Evolutionary conservation across 148 eudicot genomes (phyloP), one percentile per base, ranked within the genome.

Genomic region (Vaccinium vitisidaea): DNA sequence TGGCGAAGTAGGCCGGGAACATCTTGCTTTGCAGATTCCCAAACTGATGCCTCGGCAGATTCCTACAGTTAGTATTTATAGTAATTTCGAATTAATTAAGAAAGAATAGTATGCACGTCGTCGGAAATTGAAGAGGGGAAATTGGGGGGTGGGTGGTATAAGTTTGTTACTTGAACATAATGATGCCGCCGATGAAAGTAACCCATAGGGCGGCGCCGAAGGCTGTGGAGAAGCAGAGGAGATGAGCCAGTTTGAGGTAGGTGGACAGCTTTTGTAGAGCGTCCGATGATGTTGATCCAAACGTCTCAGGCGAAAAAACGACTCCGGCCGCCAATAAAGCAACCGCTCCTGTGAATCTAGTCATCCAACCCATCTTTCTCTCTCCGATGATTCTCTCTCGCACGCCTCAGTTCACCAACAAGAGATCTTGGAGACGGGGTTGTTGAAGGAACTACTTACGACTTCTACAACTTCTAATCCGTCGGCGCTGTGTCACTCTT

Each of bases 1-100:
- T 70, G 12, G 94, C 84, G 54, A 97, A 97, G 86, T 97, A 97
- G 43, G 98, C 99, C 32, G 99, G 98, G 80, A 97, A 97, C 98
- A 97, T 97, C 93, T 97, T 97, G 88, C 98, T 95, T 82, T 97
- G 98, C 87, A 97, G 87, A 87, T 97, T 97, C 84, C 99, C 99
- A 88, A 97, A 97, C 80, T 92, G 97, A 87, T 97, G 99, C 86
- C 98, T 94, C 10, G 99, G 98, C 90, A 97, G 88, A 85, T 97
- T 90, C 93, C 99, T 96, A n/a, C 5, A 79, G 77, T 76, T 30
- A 82, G n/a, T 23, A 9, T 77, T 58, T 12, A 27, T 46, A 23
- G 8, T 16, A 13, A 10, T 56, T 46, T 46, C 69, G 25, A 52
- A 43, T 32, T 36, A 63, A 30, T 32, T 36, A 63, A 13, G 36